Base-by-base conservation (phyloP, 148 eudicot species). In the Vaccinium darrowii region DNA sequence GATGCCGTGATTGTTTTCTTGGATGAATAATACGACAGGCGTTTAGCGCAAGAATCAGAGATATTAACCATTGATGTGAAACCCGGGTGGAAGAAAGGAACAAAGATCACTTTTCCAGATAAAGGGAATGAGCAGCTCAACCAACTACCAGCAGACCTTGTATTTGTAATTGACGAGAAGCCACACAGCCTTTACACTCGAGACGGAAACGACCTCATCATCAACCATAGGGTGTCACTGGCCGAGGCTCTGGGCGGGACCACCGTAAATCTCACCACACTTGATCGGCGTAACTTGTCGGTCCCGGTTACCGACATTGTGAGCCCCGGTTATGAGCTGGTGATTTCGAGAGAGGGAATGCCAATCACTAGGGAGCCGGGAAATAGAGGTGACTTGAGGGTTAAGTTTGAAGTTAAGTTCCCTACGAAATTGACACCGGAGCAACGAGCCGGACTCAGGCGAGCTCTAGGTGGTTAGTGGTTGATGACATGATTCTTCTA, bases 21-120 rank as follows among this genome's bases (percentile, higher is more conserved):
- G 30, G 47, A 86, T 36, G 69, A 47, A 77, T 19, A 21, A 62
- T 10, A 53, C 6, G 15, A 63, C 89, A 94, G 98, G 51, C 88
- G 81, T 30, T 65, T 87, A 63, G 72, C 49, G 33, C 86, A 93
- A 11, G 98, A 94, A 76, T 79, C 95, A 4, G 98, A 95, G 77
- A 84, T 95, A 52, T 82, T 95, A 16, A 87, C 92, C 10, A 93
- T 95, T 10, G 95, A 92, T 25, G 91, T 93, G 80, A 95, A 95
- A 81, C 97, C 97, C 0, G 98, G 99, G 18, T 96, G 98, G 99
- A 96, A 94, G 78, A 94, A 96, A 57, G 98, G 98, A 74, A 96
- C 98, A 9, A 93, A 94, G 92, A 93, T 96, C 54, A 96, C 99
- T 3, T 94, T 96, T 60, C 91, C 89, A 1, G 97, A 94, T 18